A percentile compares a stretch with the other conserved stretches of the same genome.
These are phyloP conservation scores for Trichoderma polysporum DNA, from an alignment of 2,329 filamentous ascomycete species.

Conservation along the genomic window DNA sequence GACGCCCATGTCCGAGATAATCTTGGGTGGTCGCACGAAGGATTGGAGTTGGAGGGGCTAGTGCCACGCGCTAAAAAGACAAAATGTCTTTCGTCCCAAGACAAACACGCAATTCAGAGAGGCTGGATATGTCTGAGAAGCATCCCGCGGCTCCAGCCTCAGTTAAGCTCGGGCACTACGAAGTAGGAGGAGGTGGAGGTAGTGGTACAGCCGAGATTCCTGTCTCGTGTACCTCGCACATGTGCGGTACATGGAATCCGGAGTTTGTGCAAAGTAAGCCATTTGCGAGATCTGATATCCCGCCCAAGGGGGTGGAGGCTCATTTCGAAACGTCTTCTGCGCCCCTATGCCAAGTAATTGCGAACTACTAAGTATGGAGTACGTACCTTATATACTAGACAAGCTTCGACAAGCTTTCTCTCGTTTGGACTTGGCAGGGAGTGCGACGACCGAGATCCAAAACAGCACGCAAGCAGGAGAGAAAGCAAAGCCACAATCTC, in stretches of 20 bases:
- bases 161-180: not conserved
- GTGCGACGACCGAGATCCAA: not conserved
- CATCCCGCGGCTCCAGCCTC: not conserved
- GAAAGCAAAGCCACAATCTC: not conserved
- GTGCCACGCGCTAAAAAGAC: not conserved
- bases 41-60: not conserved
- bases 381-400: too few species aligned
- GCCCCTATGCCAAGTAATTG: constrained; percentile 11
- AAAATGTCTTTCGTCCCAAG: not conserved
- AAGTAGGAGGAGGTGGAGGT: too few species aligned
- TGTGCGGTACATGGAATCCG: not conserved
- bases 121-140: not conserved
- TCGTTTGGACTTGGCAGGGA: constrained; percentile 7
- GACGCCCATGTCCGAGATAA: not conserved
- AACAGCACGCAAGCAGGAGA: not conserved
- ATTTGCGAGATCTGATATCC: constrained; percentile 7
- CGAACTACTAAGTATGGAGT: not conserved
- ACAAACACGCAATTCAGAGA: not conserved
- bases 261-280: not conserved
- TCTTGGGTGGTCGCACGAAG: not conserved
- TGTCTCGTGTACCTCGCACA: not conserved
- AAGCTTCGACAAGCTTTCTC: constrained; percentile 4
- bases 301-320: constrained; percentile 1
- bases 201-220: not conserved
- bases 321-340: constrained; percentile 11